Conservation (phyloP, 768 basidiomycete species). For the Mycena belliarum region DNA sequence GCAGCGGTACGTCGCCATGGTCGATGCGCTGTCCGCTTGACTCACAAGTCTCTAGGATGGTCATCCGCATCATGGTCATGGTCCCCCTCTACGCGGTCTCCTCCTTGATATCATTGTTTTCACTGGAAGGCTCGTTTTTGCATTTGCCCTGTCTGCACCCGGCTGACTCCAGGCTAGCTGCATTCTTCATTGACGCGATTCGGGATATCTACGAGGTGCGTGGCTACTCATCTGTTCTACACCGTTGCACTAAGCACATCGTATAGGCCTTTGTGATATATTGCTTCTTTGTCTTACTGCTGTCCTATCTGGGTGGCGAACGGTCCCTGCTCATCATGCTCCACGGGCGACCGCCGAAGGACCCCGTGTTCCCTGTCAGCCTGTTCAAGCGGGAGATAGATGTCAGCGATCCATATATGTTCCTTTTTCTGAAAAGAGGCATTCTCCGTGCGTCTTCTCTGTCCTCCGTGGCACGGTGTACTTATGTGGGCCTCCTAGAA, state of each 20-base stretch:
- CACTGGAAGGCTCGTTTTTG: constrained; percentile 52
- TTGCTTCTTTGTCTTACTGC: constrained; percentile 82
- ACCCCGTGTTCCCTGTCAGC: constrained; percentile 82
- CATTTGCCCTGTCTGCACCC: neutral
- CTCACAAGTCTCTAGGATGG: constrained; percentile 58
- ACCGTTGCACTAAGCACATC: neutral
- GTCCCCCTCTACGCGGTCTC: constrained; percentile 91
- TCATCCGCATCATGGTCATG: constrained; percentile 96
- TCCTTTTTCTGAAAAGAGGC: constrained; percentile 91
- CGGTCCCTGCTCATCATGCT: constrained; percentile 89
- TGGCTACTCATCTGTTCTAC: neutral
- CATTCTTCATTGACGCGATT: constrained; percentile 93
- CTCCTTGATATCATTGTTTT: constrained; percentile 90
- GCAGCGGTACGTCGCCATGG: constrained; percentile 59
- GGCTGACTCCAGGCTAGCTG: constrained; percentile 46
- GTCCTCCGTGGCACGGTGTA: neutral
- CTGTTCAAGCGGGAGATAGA: constrained; percentile 88
- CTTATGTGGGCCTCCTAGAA: constrained; percentile 51
- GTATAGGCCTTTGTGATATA: constrained; percentile 90
- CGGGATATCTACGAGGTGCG: constrained; percentile 95
- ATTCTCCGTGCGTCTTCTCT: constrained; percentile 69
- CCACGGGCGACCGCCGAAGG: constrained; percentile 88
- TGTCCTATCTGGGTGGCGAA: constrained; percentile 90
- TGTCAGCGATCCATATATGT: constrained; percentile 91
- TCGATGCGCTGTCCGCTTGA: neutral